Evolutionary conservation across 2,329 filamentous ascomycete species (phyloP), one percentile per base, ranked within the genome.

Genomic region (Ceratocystis cubensis): DNA sequence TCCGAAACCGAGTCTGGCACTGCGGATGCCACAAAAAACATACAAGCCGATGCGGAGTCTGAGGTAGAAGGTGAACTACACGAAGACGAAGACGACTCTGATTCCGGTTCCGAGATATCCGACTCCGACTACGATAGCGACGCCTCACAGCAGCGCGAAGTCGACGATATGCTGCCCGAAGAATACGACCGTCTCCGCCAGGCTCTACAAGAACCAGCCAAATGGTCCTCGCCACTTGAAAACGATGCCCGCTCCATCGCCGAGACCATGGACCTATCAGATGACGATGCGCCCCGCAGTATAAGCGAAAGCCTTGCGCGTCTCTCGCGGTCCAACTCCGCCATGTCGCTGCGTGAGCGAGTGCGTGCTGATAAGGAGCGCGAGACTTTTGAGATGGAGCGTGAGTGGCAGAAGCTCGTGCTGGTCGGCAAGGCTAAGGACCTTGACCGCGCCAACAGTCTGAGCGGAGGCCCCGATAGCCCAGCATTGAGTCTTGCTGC

Each of bases 141-240:
- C 50, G 50, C 28, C 48, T 63, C 66, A 4, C 48, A 61, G 2
- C 57, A 68, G 41, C 66, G 64, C 10, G 63, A 64, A 17, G 59
- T 68, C 30, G 28, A 59, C 4, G 59, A 64, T 10, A 68, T 68
- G 66, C 63, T 56, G 20, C 64, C 64, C 5, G 41, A 57, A 3
- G 67, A 68, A 48, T 64, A 67, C 25, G 62, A 63, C 17, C 64
- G 67, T 15, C 69, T 72, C 53, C 69, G 68, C 20, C 70, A 70
- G 20, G 70, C 69, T 20, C 25, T 68, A 13, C 67, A 69, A 44
- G 69, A 68, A 44, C 69, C 70, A 5, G 46, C 28, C 28, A 7
- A 65, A 22, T 66, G 48, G 53, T 28, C 65, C 1, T 33, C 44
- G n/a, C 45, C 50, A 13, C 25, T 59, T 5, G 62, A 65, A 28